A percentile compares a stretch with the other conserved stretches of the same genome.
Evolutionary conservation across 2,329 filamentous ascomycete species (phyloP).

Genomic region (Corniculantispora saksenae): DNA sequence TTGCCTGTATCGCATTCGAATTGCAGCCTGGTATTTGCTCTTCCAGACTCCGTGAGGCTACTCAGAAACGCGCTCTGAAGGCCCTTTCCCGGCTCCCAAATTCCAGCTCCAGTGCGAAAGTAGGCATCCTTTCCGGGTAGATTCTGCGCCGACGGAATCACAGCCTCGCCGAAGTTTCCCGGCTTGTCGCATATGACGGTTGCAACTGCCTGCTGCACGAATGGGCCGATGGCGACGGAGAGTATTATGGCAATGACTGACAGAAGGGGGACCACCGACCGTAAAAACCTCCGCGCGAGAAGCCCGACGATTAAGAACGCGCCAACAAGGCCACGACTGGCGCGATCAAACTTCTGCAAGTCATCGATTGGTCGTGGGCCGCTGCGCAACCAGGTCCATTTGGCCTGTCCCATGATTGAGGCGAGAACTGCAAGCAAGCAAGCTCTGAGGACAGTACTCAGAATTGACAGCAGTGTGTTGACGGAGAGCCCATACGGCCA

Average conservation of each 20-base stretch:
- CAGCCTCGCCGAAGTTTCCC: background rate
- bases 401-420: background rate
- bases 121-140: background rate
- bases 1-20: background rate
- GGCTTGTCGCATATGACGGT: background rate
- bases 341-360: background rate
- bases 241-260: background rate
- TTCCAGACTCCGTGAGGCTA: background rate
- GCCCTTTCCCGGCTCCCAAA: background rate
- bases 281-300: background rate
- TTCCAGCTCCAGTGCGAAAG: background rate
- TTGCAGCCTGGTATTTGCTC: background rate
- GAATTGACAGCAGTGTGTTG: background rate
- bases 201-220: background rate
- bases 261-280: background rate
- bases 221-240: background rate
- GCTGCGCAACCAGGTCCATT: background rate
- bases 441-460: background rate
- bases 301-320: background rate
- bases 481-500: background rate
- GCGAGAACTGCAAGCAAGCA: background rate
- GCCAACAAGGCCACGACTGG: background rate
- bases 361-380: background rate
- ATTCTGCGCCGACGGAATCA: background rate
- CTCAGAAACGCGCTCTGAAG: background rate